phyloP scores from a whole-genome alignment of 1,284 basidiomycete genomes.

The Apiotrichum laibachii region DNA sequence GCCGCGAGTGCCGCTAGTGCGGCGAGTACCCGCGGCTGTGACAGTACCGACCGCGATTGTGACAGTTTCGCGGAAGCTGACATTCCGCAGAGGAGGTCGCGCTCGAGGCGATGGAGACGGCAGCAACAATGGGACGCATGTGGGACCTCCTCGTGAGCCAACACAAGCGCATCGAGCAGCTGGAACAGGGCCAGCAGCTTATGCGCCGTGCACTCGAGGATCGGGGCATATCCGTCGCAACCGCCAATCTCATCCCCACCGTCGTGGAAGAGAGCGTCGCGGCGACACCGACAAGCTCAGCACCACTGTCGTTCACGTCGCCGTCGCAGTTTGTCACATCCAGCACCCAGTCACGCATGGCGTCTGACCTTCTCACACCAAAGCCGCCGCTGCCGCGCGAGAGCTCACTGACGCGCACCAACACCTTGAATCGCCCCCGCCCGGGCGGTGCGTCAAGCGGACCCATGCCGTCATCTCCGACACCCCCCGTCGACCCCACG shows the following conservation, averaged over 20 bases:
- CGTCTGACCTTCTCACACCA: conserved; percentile 2
- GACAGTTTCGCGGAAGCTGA: neutral
- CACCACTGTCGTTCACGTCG: conserved; percentile 2
- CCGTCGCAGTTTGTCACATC: neutral
- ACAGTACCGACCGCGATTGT: conserved; percentile 40
- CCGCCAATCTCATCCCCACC: conserved; percentile 23
- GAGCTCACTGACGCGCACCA: neutral
- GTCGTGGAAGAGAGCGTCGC: conserved; percentile 13
- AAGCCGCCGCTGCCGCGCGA: neutral
- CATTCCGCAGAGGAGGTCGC: conserved; percentile 22
- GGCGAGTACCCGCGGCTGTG: conserved; percentile 1
- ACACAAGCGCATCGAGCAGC: conserved; percentile 48
- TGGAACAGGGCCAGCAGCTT: conserved; percentile 35
- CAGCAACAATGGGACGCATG: conserved; percentile 63
- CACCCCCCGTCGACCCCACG: conserved; percentile 15
- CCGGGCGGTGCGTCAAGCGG: conserved; percentile 3
- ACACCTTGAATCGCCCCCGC: neutral
- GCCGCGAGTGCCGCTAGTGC: too few relatives aligned
- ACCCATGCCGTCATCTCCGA: conserved; percentile 18
- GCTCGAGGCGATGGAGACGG: conserved; percentile 25
- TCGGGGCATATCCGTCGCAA: conserved; percentile 24
- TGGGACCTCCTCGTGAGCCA: conserved; percentile 70
- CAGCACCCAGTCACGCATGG: neutral
- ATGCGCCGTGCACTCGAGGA: conserved; percentile 33
- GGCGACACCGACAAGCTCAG: conserved; percentile 11